Evolutionary conservation across 345 rosid genomes (phyloP), one percentile per base, ranked within the genome.

Genomic region (Eucalyptus coolabah): DNA sequence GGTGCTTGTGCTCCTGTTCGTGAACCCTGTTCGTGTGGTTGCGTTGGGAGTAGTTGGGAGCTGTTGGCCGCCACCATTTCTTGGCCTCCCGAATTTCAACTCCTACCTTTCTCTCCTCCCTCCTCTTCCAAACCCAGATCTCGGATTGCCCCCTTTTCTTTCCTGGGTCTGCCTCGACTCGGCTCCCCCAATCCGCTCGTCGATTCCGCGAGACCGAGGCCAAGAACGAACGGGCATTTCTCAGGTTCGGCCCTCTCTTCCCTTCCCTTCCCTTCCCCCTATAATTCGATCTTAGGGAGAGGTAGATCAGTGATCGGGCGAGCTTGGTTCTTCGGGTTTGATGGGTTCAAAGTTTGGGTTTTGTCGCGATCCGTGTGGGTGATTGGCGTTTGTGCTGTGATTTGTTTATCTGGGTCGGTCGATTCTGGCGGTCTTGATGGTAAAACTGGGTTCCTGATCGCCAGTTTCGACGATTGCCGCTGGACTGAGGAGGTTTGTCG

Each of bases 81-180:
- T 24, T 50, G 19, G 28, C 50, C 49, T 12, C 65, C 42, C 67
- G 49, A 72, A 23, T 40, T 40, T 63, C 44, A 32, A 19, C 2
- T 60, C 65, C 45, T 82, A 5, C 89, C 65, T 67, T 28, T 53
- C 45, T 21, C 30, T 40, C 49, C 56, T 60, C 16, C 30, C 26
- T 60, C 54, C 54, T 42, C 87, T 88, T 7, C 90, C 45, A 26
- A 19, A 49, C 90, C 87, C 93, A 91, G 90, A 91, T 92, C 93
- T 86, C 82, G 56, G 59, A 12, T 40, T n/a, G 19, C 17, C 77
- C 49, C 17, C 7, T 65, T 88, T 91, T 63, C 86, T 42, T n/a
- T 32, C 88, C 59, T 88, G 88, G 51, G 87, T 80, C 86, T 50
- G 60, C 85, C 16, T 60, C 69, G 23, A 50, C 18, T 51, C 82